Conservation (phyloP, 257 asterid genomes). For the Penstemon barbatus region DNA sequence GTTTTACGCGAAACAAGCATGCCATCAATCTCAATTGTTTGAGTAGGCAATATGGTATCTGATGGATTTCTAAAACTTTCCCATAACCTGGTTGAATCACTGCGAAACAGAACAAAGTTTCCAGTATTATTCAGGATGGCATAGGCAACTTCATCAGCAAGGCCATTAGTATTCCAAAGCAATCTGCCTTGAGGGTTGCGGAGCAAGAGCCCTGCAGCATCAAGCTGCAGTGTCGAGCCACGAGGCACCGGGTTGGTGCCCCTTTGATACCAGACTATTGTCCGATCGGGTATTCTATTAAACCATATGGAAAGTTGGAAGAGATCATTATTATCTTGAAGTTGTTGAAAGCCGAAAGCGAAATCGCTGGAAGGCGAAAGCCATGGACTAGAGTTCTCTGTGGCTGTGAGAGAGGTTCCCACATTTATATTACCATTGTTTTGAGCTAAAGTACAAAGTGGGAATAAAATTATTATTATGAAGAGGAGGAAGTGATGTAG, state of each 20-base stretch:
- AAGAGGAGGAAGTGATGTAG: constrained; percentile 17
- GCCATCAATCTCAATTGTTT: constrained; percentile 17
- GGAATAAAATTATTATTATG: constrained; percentile 17
- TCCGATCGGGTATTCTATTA: constrained; percentile 31
- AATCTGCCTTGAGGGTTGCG: constrained; percentile 26
- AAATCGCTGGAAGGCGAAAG: constrained; percentile 44
- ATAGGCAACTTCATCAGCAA: constrained; percentile 21
- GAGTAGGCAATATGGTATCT: constrained; percentile 47
- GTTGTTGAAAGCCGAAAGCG: constrained; percentile 41
- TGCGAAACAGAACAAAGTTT: constrained; percentile 31
- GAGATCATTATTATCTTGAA: constrained; percentile 12
- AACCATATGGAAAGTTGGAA: constrained; percentile 42
- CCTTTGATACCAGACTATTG: constrained; percentile 40
- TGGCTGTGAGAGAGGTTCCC: constrained; percentile 30
- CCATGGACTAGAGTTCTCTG: constrained; percentile 31
- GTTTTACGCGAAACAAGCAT: constrained; percentile 37
- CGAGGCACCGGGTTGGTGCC: constrained; percentile 16
- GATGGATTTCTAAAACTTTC: constrained; percentile 32
- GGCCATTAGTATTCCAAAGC: constrained; percentile 23
- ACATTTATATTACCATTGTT: constrained; percentile 22
- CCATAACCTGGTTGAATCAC: constrained; percentile 32
- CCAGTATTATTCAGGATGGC: constrained; percentile 39
- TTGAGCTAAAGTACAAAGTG: constrained; percentile 36
- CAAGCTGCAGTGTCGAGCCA: constrained; percentile 30
- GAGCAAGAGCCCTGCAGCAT: constrained; percentile 32